Evolutionary conservation across 73 alveolate genomes (phyloP).

Genomic region (Durusdinium trenchii): DNA sequence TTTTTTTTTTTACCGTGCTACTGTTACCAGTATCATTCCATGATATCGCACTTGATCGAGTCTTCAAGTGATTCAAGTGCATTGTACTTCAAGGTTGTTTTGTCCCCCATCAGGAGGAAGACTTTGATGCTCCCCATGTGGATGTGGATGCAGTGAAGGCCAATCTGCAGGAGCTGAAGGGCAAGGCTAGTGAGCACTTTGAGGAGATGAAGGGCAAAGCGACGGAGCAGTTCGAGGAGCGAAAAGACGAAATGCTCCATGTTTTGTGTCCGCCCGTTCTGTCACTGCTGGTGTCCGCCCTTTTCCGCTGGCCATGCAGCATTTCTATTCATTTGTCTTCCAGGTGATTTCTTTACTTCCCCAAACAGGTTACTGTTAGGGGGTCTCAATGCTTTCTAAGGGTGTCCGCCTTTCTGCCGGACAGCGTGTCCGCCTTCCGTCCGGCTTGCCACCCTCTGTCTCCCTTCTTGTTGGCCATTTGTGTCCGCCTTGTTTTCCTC

Average conservation of each 20-base stretch:
- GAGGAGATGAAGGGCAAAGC: slow-evolving; percentile 19
- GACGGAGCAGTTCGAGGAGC: background rate
- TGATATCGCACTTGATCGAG: no score
- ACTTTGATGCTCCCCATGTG: slow-evolving; percentile 50
- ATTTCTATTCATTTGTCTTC: no score
- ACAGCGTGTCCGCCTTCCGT: no score
- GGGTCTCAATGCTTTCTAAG: no score
- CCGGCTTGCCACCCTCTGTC: no score
- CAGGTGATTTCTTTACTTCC: no score
- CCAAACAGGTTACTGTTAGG: no score
- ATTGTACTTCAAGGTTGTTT: background rate
- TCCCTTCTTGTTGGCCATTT: no score
- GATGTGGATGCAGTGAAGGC: slow-evolving; percentile 43
- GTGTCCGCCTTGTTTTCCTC: no score
- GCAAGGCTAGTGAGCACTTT: slow-evolving; percentile 11
- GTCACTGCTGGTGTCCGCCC: background rate
- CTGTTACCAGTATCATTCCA: no score
- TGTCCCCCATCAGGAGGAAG: background rate
- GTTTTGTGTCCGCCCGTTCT: background rate
- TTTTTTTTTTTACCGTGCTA: background rate
- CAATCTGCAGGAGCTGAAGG: slow-evolving; percentile 33
- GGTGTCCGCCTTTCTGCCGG: no score
- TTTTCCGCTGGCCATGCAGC: no score
- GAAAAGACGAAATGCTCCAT: background rate
- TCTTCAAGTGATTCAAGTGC: background rate